Conservation (phyloP, 2,329 filamentous ascomycete species). For the Leptodontidium sp. region DNA sequence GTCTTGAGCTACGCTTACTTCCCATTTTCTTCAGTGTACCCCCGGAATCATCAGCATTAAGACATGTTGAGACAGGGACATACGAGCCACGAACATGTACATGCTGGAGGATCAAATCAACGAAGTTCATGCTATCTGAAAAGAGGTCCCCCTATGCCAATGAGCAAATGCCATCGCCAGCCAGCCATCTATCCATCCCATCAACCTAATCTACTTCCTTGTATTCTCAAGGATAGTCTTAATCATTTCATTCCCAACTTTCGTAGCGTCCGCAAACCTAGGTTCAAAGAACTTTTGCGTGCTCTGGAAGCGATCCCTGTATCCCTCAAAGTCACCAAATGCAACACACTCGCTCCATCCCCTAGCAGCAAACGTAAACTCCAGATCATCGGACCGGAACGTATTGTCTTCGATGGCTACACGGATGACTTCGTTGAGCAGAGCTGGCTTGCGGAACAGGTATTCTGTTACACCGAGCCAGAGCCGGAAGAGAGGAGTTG, state of each 20-base stretch:
- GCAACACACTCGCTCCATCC: constrained; percentile 96
- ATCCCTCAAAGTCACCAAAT: constrained; percentile 91
- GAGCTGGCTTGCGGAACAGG: constrained; percentile 81
- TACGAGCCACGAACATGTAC: neutral
- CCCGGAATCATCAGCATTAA: no score
- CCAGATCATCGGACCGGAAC: constrained; percentile 93
- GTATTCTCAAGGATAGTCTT: constrained; percentile 90
- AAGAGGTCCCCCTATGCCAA: neutral
- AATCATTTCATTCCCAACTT: constrained; percentile 96
- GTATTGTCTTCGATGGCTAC: constrained; percentile 89
- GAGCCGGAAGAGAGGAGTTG: constrained; percentile 93
- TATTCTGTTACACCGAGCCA: constrained; percentile 98
- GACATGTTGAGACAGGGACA: no score
- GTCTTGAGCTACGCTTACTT: neutral
- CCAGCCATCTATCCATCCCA: neutral
- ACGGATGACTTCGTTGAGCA: constrained; percentile 85
- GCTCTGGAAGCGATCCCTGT: constrained; percentile 87
- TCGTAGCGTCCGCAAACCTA: constrained; percentile 85
- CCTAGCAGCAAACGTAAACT: constrained; percentile 96
- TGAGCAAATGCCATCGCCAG: constrained; percentile 2
- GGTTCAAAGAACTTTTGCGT: constrained; percentile 94
- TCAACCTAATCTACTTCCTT: constrained; percentile 44
- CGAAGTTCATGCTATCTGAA: neutral
- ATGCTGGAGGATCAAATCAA: neutral
- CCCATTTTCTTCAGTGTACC: neutral